Base-by-base conservation (phyloP, 345 rosid genomes). In the Dipteronia dyeriana region DNA sequence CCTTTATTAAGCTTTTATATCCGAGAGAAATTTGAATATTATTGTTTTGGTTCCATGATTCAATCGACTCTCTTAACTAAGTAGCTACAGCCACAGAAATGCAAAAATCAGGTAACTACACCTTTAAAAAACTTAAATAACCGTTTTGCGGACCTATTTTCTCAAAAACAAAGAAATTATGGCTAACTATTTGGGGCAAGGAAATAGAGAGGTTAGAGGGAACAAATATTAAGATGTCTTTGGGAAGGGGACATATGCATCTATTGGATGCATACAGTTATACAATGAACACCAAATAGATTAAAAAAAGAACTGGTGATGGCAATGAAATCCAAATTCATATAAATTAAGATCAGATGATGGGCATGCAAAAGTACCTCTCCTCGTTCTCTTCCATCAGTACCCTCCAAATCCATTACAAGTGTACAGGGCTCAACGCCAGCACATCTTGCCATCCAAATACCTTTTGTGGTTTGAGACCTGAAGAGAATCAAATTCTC, bases 341-440 rank as follows among this genome's bases (percentile, higher is more conserved):
- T 12, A 20, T 20, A 20, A 5, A 39, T 51, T 65, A 78, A 14
- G 51, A 69, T n/a, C 7, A 11, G 39, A 65, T 29, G 78, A 61
- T 66, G 38, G 31, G 70, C 13, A 25, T 13, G 22, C 4, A 75
- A 74, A 76, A 70, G 76, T 79, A 96, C 99, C 97, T 96, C 99
- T 86, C 99, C 99, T 45, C 97, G 94, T 85, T 97, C 99, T 86
- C 99, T 90, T 80, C 99, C 99, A 87, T 96, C 99, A 9, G 99
- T 94, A 61, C 99, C 99, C 92, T 96, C 98, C 86, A 96, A 86
- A 75, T 96, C 99, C 98, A 97, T 94, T 80, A 97, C 94, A 56
- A 97, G 84, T 47, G 99, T 97, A 76, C 90, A 89, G 34, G 99
- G 99, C 79, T 96, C 98, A 79, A 96, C 91, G 54, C 92, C 97